Evolutionary conservation across 306 rosid genomes (phyloP).

Genomic region (Glycyrrhiza uralensis): DNA sequence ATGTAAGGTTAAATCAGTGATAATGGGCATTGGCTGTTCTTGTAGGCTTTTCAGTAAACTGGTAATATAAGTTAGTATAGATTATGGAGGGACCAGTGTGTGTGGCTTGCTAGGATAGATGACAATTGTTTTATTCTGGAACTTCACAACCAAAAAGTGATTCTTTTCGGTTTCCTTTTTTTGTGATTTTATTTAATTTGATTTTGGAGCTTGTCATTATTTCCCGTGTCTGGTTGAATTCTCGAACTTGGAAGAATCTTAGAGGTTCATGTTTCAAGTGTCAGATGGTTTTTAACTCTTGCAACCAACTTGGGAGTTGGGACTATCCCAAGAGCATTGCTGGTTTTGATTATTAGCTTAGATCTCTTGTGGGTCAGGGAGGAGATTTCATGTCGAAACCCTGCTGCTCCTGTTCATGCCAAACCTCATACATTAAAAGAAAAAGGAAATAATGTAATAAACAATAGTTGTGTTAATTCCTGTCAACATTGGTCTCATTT

Average conservation of each 20-base stretch:
- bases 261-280: not conserved
- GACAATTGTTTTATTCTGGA: no score
- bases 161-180: not conserved
- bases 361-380: not conserved
- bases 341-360: not conserved
- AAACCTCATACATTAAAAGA: not conserved
- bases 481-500: not conserved
- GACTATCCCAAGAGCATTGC: not conserved
- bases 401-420: not conserved
- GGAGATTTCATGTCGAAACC: not conserved
- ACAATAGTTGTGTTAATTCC: not conserved
- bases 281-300: not conserved
- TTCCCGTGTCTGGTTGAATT: not conserved
- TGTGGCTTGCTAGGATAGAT: no score
- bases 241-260: not conserved
- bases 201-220: not conserved
- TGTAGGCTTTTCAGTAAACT: not conserved
- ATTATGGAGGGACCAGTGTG: not conserved
- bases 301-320: not conserved
- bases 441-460: not conserved
- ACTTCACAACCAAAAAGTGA: not conserved
- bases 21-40: not conserved
- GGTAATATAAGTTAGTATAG: not conserved
- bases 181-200: not conserved
- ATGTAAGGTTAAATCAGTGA: not conserved